Percentiles rank a stretch among this genome's conserved stretches.
Evolutionary conservation across 2,329 filamentous ascomycete species (phyloP).

Genomic region (Aureobasidium sp.): DNA sequence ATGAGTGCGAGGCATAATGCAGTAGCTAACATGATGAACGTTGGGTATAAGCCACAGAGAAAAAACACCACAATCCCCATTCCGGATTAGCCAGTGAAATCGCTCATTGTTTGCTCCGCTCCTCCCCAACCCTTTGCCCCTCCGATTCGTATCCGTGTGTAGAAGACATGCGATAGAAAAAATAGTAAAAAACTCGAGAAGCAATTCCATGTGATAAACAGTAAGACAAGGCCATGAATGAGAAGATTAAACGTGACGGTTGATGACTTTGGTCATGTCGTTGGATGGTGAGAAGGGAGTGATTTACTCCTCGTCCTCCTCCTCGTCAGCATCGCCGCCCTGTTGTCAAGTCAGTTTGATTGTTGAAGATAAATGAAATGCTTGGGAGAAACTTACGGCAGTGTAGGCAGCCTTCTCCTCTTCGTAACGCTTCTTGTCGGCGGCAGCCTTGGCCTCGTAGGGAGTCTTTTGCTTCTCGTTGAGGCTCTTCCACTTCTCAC

Average conservation of each 20-base stretch:
- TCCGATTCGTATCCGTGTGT: slow-evolving; percentile 2
- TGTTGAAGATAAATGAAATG: not conserved
- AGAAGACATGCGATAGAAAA: slow-evolving; percentile 8
- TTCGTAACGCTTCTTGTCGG: slow-evolving; percentile 99
- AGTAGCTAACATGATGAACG: not conserved
- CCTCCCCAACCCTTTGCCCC: not conserved
- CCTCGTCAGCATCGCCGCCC: slow-evolving; percentile 26
- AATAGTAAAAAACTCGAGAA: slow-evolving; percentile 6
- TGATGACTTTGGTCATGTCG: slow-evolving; percentile 4
- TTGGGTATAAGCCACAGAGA: not conserved
- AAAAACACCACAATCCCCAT: slow-evolving; percentile 5
- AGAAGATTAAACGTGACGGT: slow-evolving; percentile 9
- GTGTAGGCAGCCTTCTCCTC: slow-evolving; percentile 94
- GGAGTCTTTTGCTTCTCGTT: slow-evolving; percentile 86
- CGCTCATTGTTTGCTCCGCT: not conserved
- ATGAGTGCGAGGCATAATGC: not conserved
- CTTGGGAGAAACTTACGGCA: slow-evolving; percentile 46
- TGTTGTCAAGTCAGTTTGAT: slow-evolving; percentile 15
- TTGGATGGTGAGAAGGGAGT: not conserved
- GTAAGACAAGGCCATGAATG: slow-evolving; percentile 14
- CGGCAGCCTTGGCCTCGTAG: slow-evolving; percentile 92
- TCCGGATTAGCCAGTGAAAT: slow-evolving; percentile 1
- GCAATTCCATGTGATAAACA: slow-evolving; percentile 10
- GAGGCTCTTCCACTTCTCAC: slow-evolving; percentile 97
- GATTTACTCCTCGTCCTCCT: slow-evolving; percentile 30